Conservation (phyloP, 1,284 basidiomycete species). For the Cryptococcus hybrid region DNA sequence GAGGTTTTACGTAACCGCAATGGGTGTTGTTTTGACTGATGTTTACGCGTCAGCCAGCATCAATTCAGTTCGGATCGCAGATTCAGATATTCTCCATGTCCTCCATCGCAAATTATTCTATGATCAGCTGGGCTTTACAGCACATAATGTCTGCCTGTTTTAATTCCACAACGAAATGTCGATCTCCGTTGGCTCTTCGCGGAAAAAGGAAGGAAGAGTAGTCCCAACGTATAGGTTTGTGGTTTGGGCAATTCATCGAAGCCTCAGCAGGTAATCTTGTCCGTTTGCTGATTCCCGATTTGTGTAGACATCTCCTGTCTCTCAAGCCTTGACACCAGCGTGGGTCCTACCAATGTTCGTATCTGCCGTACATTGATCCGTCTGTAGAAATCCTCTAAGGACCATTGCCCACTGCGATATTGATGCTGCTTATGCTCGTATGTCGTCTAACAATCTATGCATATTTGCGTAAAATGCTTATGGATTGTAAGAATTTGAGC, state of each 20-base stretch:
- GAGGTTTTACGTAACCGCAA: too few species aligned
- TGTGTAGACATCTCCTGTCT: too few species aligned
- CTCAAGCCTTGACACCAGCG: conserved; percentile 42
- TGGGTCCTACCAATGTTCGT: conserved; percentile 11
- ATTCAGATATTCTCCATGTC: too few species aligned
- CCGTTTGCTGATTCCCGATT: conserved; percentile 35
- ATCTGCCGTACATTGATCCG: not conserved
- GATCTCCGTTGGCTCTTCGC: conserved; percentile 20
- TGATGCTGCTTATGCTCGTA: conserved; percentile 81
- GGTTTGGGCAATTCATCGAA: not conserved
- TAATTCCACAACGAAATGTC: conserved; percentile 14
- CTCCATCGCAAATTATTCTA: too few species aligned
- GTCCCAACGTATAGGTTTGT: conserved; percentile 21
- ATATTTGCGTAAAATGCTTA: conserved; percentile 4
- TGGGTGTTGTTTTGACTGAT: too few species aligned
- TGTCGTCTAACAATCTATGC: conserved; percentile 6
- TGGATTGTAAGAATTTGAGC: conserved; percentile 66
- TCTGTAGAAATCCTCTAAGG: conserved; percentile 42
- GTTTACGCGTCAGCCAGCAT: too few species aligned
- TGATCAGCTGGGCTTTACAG: too few species aligned
- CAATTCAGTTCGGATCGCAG: too few species aligned
- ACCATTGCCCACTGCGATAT: conserved; percentile 86
- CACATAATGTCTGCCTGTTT: too few species aligned
- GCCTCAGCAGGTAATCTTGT: conserved; percentile 12
- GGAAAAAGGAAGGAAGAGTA: conserved; percentile 1